Evolutionary conservation across 345 rosid genomes (phyloP).

Genomic region (Populus euphratica): DNA sequence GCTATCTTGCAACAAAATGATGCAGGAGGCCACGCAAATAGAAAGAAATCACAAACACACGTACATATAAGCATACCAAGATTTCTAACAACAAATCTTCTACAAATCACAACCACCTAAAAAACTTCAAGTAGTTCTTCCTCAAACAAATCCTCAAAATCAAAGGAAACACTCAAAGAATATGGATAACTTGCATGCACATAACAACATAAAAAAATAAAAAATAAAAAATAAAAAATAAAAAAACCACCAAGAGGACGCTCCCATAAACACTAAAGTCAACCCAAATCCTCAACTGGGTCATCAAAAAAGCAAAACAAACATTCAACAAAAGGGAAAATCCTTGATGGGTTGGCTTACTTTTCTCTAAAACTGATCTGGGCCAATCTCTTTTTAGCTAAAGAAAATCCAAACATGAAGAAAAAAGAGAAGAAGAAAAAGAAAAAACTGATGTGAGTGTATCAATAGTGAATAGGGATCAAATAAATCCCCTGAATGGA

Average conservation of each 20-base stretch:
- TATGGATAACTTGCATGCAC: neutral
- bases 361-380: constrained; percentile 45
- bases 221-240: no score
- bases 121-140: constrained; percentile 7
- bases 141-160: constrained; percentile 1
- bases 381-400: constrained; percentile 28
- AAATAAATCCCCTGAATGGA: constrained; percentile 26
- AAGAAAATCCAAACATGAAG: constrained; percentile 6
- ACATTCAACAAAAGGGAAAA: constrained; percentile 13
- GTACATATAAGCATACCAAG: neutral
- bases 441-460: constrained; percentile 1
- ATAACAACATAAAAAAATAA: neutral
- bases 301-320: constrained; percentile 16
- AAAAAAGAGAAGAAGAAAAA: constrained; percentile 3
- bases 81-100: neutral
- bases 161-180: neutral
- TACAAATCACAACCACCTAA: neutral
- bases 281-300: constrained; percentile 24
- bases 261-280: constrained; percentile 10
- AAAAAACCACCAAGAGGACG: constrained; percentile 5
- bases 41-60: neutral
- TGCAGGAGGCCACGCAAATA: neutral
- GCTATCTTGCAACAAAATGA: neutral
- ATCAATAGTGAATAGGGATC: constrained; percentile 29
- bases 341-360: constrained; percentile 35